These are phyloP conservation scores for Trifolium subterraneum DNA, from an alignment of 306 rosid species.

Conservation along the genomic window DNA sequence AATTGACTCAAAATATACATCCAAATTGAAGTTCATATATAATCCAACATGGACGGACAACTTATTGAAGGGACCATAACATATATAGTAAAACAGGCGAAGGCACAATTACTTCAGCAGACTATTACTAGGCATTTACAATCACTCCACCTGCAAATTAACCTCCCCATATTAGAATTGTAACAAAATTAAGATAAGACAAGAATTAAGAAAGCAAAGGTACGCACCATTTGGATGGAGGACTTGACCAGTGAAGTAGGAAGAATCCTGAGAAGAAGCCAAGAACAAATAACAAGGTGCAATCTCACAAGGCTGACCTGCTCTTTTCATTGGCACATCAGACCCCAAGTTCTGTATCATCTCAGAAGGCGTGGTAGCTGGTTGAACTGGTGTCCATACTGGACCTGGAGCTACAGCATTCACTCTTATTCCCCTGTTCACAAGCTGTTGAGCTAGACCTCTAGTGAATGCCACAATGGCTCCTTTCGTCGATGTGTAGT, in stretches of 20 bases:
- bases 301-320: slow-evolving; percentile 62
- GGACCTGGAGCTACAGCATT: slow-evolving; percentile 74
- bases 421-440: slow-evolving; percentile 58
- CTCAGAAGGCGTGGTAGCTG: slow-evolving; percentile 51
- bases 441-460: slow-evolving; percentile 55
- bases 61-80: slow-evolving; percentile 26
- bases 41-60: slow-evolving; percentile 1
- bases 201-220: neutral
- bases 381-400: slow-evolving; percentile 66
- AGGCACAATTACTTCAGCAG: neutral
- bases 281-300: slow-evolving; percentile 65
- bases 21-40: neutral
- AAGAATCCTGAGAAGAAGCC: slow-evolving; percentile 57
- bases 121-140: slow-evolving; percentile 42
- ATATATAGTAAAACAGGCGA: neutral
- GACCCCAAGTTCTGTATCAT: slow-evolving; percentile 50
- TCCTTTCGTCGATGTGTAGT: slow-evolving; percentile 59
- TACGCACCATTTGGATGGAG: slow-evolving; percentile 59
- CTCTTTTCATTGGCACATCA: slow-evolving; percentile 57
- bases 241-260: slow-evolving; percentile 61
- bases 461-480: slow-evolving; percentile 62
- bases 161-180: neutral
- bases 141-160: slow-evolving; percentile 48
- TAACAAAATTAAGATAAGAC: neutral
- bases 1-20: neutral